Evolutionary conservation across 768 basidiomycete species (phyloP), one percentile per base, ranked within the genome.

Genomic region (Tylopilus plumbeoviolaceoides): DNA sequence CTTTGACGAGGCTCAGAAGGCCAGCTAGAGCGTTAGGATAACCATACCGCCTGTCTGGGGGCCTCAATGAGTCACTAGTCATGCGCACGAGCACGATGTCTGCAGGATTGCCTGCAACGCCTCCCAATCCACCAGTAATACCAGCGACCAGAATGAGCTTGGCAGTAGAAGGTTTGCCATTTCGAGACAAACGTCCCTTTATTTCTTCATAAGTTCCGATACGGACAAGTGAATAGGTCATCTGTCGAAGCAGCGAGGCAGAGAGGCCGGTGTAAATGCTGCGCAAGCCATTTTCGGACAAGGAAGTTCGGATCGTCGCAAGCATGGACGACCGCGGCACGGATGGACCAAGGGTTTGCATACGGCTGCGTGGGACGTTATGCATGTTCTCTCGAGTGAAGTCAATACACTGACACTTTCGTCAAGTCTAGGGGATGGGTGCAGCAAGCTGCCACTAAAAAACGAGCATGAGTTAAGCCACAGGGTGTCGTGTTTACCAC

Each of bases 221-320:
- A 30, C 92, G 83, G 48, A 91, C 89, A 43, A 94, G 81, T 0
- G 90, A 90, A 63, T 95, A 95, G 10, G 90, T 85, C 91, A 94
- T 92, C 71, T 95, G 92, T 47, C 92, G 80, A 68, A 93, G 75
- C 21, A 92, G 69, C 3, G 91, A 90, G 5, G 91, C 91, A 6
- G 85, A 83, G 31, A 93, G 77, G 21, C 92, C 92, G 11, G 86
- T 83, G 61, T 89, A 93, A 23, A 94, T 70, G 56, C 89, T 88
- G 51, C 78, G 77, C 57, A 91, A 64, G 56, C 92, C 91, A 18
- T 82, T 81, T 56, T 83, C 75, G 15, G 76, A 70, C 31, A 94
- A 71, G 15, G 91, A 87, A 50, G 72, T 72, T 43, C 79, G 79
- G 43, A 94, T 73, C 20, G 88, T 80, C 35, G 75, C 72, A 53